A percentile compares a stretch with the other conserved stretches of the same genome.
Conservation (phyloP, 495 filamentous ascomycete species). For the Thozetella sp. region DNA sequence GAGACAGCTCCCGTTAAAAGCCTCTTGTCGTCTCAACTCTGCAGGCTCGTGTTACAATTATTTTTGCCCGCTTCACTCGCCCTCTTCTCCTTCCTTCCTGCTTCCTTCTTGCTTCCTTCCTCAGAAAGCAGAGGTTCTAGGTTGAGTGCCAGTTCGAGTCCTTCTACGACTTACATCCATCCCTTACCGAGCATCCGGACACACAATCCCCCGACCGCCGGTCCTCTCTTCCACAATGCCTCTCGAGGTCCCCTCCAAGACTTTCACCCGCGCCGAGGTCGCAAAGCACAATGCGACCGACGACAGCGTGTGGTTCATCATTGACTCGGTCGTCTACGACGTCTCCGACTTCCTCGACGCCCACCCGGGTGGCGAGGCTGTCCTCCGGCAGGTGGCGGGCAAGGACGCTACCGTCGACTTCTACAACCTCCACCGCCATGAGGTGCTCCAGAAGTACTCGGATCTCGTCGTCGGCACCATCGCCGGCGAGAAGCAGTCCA, state of each 20-base stretch:
- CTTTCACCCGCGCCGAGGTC: constrained; percentile 75
- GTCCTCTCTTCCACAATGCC: background rate
- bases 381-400: constrained; percentile 83
- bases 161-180: too few relatives aligned
- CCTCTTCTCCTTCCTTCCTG: too few relatives aligned
- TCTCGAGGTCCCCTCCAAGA: constrained; percentile 33
- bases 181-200: too few relatives aligned
- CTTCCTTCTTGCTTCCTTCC: too few relatives aligned
- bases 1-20: background rate
- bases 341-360: constrained; percentile 90
- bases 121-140: too few relatives aligned
- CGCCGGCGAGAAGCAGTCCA: constrained; percentile 71
- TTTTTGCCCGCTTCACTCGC: background rate
- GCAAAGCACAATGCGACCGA: constrained; percentile 76
- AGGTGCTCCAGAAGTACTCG: constrained; percentile 78
- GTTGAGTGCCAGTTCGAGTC: too few relatives aligned
- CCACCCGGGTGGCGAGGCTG: constrained; percentile 83
- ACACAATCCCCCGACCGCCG: background rate
- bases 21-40: background rate
- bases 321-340: constrained; percentile 92
- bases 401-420: constrained; percentile 85
- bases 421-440: constrained; percentile 92
- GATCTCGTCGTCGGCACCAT: constrained; percentile 77
- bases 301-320: constrained; percentile 77
- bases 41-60: background rate